These are phyloP conservation scores for Psilocybe cubensis DNA, from an alignment of 768 basidiomycete genomes.

Conservation along the genomic window DNA sequence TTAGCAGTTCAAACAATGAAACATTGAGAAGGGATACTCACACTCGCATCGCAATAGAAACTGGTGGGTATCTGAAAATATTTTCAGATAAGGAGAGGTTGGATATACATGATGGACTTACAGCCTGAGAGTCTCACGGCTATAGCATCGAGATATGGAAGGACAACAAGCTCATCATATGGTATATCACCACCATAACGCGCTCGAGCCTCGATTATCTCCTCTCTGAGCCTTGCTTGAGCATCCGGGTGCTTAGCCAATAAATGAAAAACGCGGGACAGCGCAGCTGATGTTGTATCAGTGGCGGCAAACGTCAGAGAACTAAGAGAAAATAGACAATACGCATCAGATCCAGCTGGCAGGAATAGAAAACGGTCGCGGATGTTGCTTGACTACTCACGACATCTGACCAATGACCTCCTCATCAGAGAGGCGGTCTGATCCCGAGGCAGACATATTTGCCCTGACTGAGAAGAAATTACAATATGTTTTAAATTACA, in stretches of 20 bases:
- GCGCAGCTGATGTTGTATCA: conserved; percentile 44
- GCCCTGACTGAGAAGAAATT: conserved; percentile 31
- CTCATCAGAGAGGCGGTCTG: conserved; percentile 34
- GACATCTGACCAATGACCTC: conserved; percentile 38
- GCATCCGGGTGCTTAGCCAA: conserved; percentile 36
- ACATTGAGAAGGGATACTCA: conserved; percentile 9
- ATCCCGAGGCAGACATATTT: conserved; percentile 35
- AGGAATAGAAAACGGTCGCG: background rate
- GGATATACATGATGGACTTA: conserved; percentile 6
- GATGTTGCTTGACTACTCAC: conserved; percentile 26
- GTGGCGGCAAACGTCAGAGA: conserved; percentile 42
- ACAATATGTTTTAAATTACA: background rate
- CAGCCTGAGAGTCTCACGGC: conserved; percentile 42
- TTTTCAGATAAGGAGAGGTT: background rate
- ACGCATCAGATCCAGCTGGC: background rate
- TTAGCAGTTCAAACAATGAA: too few species aligned
- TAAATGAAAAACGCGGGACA: conserved; percentile 34
- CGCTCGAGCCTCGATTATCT: conserved; percentile 31
- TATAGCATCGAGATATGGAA: conserved; percentile 43
- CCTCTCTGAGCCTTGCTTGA: conserved; percentile 39
- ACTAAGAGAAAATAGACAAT: conserved; percentile 19
- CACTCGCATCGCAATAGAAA: conserved; percentile 19
- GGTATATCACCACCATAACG: conserved; percentile 26
- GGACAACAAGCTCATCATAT: conserved; percentile 39
- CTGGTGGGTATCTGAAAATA: conserved; percentile 32